A percentile compares a stretch with the other conserved stretches of the same genome.
These are phyloP conservation scores for Fusarium buxicola DNA, from an alignment of 2,329 filamentous ascomycete genomes.

Conservation along the genomic window DNA sequence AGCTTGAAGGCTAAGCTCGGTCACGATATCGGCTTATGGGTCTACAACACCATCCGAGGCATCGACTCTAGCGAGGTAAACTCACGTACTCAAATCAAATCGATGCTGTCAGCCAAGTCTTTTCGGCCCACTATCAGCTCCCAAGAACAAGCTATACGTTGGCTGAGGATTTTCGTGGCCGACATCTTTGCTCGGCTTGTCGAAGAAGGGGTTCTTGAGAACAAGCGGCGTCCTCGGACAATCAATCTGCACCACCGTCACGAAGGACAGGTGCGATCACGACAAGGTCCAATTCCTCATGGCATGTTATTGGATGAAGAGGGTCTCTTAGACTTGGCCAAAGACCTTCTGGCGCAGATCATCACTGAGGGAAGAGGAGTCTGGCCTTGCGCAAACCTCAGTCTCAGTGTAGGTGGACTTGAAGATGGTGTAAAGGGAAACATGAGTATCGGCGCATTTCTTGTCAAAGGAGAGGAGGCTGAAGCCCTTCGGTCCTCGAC, in stretches of 20 bases:
- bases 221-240: constrained; percentile 86
- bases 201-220: constrained; percentile 89
- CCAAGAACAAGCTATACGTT: constrained; percentile 81
- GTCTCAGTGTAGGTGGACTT: constrained; percentile 89
- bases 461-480: constrained; percentile 80
- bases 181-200: constrained; percentile 92
- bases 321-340: constrained; percentile 79
- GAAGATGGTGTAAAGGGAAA: constrained; percentile 89
- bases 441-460: constrained; percentile 84
- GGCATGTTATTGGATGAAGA: constrained; percentile 79
- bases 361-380: constrained; percentile 76
- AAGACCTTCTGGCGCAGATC: constrained; percentile 80
- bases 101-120: constrained; percentile 96
- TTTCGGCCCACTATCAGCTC: constrained; percentile 87
- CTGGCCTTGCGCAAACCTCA: constrained; percentile 94
- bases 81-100: constrained; percentile 91
- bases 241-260: constrained; percentile 87
- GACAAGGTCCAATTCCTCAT: constrained; percentile 79
- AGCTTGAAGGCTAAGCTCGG: constrained; percentile 82
- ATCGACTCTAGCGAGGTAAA: constrained; percentile 91
- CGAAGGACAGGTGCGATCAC: constrained; percentile 78
- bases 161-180: constrained; percentile 90
- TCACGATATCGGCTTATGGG: constrained; percentile 86
- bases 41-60: constrained; percentile 86
- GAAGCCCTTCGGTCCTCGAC: constrained; percentile 50